Evolutionary conservation across 1,284 basidiomycete genomes (phyloP), one percentile per base, ranked within the genome.

Genomic region (Trametes polyzona): DNA sequence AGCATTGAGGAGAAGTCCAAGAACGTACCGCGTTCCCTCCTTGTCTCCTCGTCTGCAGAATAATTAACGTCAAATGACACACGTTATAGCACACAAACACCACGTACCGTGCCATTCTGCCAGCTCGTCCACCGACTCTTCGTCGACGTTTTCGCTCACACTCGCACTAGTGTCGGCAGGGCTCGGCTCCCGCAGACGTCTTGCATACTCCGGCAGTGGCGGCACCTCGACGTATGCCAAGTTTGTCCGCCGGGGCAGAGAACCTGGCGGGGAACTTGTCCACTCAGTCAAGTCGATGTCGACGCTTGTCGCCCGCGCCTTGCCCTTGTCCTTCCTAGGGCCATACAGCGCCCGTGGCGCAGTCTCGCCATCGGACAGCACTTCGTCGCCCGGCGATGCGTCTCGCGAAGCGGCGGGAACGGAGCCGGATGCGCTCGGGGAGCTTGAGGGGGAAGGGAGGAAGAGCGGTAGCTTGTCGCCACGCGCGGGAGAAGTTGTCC

Each of bases 131-230:
- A 48, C 55, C 16, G 53, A 55, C 29, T 35, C 51, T 19, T 42
- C 30, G 23, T 17, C 24, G 23, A 19, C 17, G 14, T 16, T 30
- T 5, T 30, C 35, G 23, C 27, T 29, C 30, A 30, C 48, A 32
- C 51, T 47, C 12, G 26, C 32, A 11, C 32, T 41, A 14, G 40
- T 19, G 16, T 30, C 23, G 14, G 32, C 16, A 21, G 43, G 24
- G 16, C 36, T 23, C 1, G 42, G 8, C 29, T 47, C 54, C 39
- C 59, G 61, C 48, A 56, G 43, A 12, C 61, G 59, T 42, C 58
- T 63, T 14, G 68, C 69, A 62, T 70, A 74, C 29, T 47, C 53
- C 1, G 73, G 71, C 5, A 65, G 50, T 12, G 67, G 64, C 39
- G 63, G 64, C 30, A 56, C 55, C 8, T 52, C 47, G 12, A 65